phyloP scores from a whole-genome alignment of 768 basidiomycete species.

The Trametes gibbosa region DNA sequence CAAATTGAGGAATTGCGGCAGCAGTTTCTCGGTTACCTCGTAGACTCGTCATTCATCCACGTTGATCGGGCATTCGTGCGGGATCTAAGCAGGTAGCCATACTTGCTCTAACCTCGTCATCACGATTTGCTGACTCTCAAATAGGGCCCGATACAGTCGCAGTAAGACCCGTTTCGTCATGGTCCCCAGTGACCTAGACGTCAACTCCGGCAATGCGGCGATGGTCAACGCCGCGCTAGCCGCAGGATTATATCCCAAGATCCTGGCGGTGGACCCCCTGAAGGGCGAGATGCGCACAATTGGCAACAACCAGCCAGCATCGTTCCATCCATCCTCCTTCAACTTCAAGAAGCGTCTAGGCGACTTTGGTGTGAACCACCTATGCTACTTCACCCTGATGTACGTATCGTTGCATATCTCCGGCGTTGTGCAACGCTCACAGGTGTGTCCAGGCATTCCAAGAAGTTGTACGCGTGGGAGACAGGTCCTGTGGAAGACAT shows the following conservation, averaged over 20 bases:
- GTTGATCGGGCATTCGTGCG: slow-evolving; percentile 62
- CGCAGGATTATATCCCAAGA: slow-evolving; percentile 89
- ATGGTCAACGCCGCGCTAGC: slow-evolving; percentile 80
- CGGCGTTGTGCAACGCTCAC: slow-evolving; percentile 12
- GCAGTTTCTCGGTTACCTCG: slow-evolving; percentile 66
- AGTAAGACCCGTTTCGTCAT: slow-evolving; percentile 71
- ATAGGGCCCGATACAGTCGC: slow-evolving; percentile 72
- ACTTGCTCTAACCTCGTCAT: neutral
- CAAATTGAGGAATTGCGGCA: slow-evolving; percentile 96
- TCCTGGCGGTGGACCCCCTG: slow-evolving; percentile 65
- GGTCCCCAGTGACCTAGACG: slow-evolving; percentile 69
- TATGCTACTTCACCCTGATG: slow-evolving; percentile 90
- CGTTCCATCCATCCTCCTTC: slow-evolving; percentile 89
- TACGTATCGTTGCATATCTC: slow-evolving; percentile 32
- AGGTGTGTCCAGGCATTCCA: slow-evolving; percentile 71
- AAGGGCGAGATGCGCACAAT: slow-evolving; percentile 71
- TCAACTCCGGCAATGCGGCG: slow-evolving; percentile 59
- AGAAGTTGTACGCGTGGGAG: slow-evolving; percentile 92
- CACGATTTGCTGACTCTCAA: neutral
- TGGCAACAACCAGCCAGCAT: slow-evolving; percentile 72
- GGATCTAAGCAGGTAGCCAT: slow-evolving; percentile 62
- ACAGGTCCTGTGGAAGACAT: slow-evolving; percentile 85
- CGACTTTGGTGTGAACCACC: slow-evolving; percentile 73
- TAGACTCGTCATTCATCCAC: slow-evolving; percentile 83
- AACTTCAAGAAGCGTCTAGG: slow-evolving; percentile 70